phyloP scores from a whole-genome alignment of 2,329 filamentous ascomycete species.

The Parafenestella ontariensis region DNA sequence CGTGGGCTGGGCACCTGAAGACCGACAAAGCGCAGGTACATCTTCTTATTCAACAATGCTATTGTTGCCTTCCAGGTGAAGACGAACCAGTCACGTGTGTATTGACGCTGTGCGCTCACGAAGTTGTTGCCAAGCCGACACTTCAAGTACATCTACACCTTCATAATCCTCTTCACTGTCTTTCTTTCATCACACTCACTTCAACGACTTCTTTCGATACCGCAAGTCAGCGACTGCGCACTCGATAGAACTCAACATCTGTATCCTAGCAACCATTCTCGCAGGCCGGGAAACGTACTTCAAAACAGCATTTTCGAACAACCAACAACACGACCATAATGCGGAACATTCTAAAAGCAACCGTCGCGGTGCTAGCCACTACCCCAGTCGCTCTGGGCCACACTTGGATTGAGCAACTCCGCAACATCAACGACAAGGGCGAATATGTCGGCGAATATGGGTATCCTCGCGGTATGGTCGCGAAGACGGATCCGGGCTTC shows the following conservation, averaged over 20 bases:
- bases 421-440: slow-evolving; percentile 74
- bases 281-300: slow-evolving; percentile 12
- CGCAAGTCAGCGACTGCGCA: slow-evolving; percentile 2
- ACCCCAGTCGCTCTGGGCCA: slow-evolving; percentile 56
- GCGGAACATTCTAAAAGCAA: slow-evolving; percentile 21
- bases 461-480: slow-evolving; percentile 74
- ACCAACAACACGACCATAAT: slow-evolving; percentile 18
- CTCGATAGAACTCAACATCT: not conserved
- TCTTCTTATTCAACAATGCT: slow-evolving; percentile 37
- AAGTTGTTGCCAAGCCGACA: slow-evolving; percentile 16
- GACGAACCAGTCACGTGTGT: slow-evolving; percentile 21
- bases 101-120: slow-evolving; percentile 16
- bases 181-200: not conserved
- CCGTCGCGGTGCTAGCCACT: slow-evolving; percentile 27
- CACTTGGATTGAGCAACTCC: slow-evolving; percentile 82
- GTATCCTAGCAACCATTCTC: not conserved
- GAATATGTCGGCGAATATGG: slow-evolving; percentile 74
- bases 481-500: slow-evolving; percentile 64
- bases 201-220: slow-evolving; percentile 2
- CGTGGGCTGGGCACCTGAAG: slow-evolving; percentile 20
- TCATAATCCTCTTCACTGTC: slow-evolving; percentile 12
- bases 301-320: slow-evolving; percentile 8
- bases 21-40: slow-evolving; percentile 20
- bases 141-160: slow-evolving; percentile 13
- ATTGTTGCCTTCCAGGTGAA: slow-evolving; percentile 38